These are phyloP conservation scores for Singerocomus rubriflavus DNA, from an alignment of 1,284 basidiomycete species.

Conservation along the genomic window DNA sequence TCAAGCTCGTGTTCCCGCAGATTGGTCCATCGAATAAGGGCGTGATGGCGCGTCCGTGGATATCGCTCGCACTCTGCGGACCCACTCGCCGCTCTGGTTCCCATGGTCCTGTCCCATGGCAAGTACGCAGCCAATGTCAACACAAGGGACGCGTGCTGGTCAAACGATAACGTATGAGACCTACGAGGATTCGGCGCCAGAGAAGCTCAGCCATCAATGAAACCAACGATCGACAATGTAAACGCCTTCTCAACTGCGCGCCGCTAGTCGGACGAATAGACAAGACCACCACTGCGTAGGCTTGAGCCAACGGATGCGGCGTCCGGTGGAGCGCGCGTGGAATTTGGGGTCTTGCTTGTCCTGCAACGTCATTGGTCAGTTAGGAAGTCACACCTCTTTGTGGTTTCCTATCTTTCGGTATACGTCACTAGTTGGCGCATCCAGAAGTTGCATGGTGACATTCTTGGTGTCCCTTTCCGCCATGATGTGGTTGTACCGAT, in stretches of 20 bases:
- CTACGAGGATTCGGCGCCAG: slow-evolving; percentile 1
- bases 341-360: not conserved
- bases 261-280: not conserved
- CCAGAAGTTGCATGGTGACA: slow-evolving; percentile 12
- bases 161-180: slow-evolving; percentile 27
- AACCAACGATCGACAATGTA: slow-evolving; percentile 22
- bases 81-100: not conserved
- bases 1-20: not conserved
- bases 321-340: not conserved
- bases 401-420: not conserved
- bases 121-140: slow-evolving; percentile 6
- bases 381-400: not conserved
- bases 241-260: not conserved
- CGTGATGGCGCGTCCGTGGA: not conserved
- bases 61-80: not conserved
- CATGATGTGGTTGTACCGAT: slow-evolving; percentile 21
- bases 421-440: slow-evolving; percentile 6
- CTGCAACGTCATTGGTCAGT: slow-evolving; percentile 1
- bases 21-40: not conserved
- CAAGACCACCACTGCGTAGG: slow-evolving; percentile 4
- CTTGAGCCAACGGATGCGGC: not conserved
- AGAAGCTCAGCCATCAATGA: slow-evolving; percentile 9
- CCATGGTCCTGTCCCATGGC: not conserved
- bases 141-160: slow-evolving; percentile 7
- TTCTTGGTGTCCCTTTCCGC: slow-evolving; percentile 7